A percentile compares a stretch with the other conserved stretches of the same genome.
These are phyloP conservation scores for Rhizopogon vinicolor DNA, from an alignment of 768 basidiomycete genomes.

Conservation along the genomic window DNA sequence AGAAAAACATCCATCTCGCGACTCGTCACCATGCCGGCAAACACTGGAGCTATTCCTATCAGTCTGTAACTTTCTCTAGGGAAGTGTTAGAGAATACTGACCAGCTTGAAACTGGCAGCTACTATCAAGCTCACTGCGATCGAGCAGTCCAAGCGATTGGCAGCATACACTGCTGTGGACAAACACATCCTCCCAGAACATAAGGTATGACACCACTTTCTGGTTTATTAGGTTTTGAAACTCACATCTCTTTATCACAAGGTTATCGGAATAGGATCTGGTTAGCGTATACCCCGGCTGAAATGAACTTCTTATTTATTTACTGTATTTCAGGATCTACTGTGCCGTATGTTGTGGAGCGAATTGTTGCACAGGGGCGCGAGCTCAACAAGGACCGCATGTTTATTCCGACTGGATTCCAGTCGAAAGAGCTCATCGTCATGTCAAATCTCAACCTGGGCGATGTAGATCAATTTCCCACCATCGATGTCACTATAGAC, in stretches of 20 bases:
- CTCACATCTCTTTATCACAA: constrained; percentile 22
- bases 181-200: constrained; percentile 79
- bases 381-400: constrained; percentile 75
- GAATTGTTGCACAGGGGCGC: constrained; percentile 80
- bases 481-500: constrained; percentile 95
- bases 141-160: constrained; percentile 84
- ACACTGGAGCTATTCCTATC: neutral
- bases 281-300: constrained; percentile 27
- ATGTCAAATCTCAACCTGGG: constrained; percentile 71
- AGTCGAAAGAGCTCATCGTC: constrained; percentile 94
- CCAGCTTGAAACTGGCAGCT: neutral
- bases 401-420: constrained; percentile 94
- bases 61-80: constrained; percentile 6
- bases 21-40: constrained; percentile 7
- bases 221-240: neutral
- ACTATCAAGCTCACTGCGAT: constrained; percentile 38
- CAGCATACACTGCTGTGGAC: constrained; percentile 94
- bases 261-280: constrained; percentile 88
- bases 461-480: constrained; percentile 84
- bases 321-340: constrained; percentile 62
- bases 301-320: neutral
- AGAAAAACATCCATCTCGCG: constrained; percentile 10
- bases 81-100: neutral
- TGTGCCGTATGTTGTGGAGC: constrained; percentile 94
- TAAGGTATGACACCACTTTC: constrained; percentile 47